Percentiles rank a stretch among this genome's conserved stretches.
These are phyloP conservation scores for Lodderomyces beijingensis DNA, from an alignment of 1,139 yeast species.

Conservation along the genomic window DNA sequence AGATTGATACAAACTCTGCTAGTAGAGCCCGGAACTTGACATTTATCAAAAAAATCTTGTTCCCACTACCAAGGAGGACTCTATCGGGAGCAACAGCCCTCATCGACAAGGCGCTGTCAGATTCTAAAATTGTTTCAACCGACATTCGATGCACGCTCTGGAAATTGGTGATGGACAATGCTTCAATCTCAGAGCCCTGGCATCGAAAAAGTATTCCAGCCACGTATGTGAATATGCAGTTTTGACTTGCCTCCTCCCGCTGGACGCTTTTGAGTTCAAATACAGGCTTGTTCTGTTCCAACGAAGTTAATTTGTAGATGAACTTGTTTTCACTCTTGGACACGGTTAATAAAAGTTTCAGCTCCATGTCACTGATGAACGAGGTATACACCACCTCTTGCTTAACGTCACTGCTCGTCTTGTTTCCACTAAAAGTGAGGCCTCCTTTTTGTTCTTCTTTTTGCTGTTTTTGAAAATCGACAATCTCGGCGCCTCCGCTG, in stretches of 20 bases:
- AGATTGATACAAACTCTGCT: conserved; percentile 25
- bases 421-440: background rate
- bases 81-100: conserved; percentile 43
- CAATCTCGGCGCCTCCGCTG: conserved; percentile 40
- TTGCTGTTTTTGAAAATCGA: conserved; percentile 16
- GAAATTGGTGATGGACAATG: conserved; percentile 22
- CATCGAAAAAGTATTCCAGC: conserved; percentile 26
- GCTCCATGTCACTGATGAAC: conserved; percentile 20
- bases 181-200: conserved; percentile 17
- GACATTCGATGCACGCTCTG: conserved; percentile 17
- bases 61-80: conserved; percentile 35
- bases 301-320: conserved; percentile 21
- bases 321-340: conserved; percentile 15
- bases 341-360: conserved; percentile 19
- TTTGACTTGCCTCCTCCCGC: conserved; percentile 2
- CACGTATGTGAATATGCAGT: conserved; percentile 21
- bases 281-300: conserved; percentile 17
- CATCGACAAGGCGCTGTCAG: conserved; percentile 18
- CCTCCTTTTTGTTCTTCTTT: background rate
- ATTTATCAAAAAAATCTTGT: conserved; percentile 40
- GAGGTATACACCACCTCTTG: conserved; percentile 18
- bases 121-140: conserved; percentile 18
- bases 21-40: conserved; percentile 41
- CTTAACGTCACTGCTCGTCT: background rate
- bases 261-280: conserved; percentile 16